Base-by-base conservation (phyloP, 331 rosid genomes). In the Acacia pycnantha region DNA sequence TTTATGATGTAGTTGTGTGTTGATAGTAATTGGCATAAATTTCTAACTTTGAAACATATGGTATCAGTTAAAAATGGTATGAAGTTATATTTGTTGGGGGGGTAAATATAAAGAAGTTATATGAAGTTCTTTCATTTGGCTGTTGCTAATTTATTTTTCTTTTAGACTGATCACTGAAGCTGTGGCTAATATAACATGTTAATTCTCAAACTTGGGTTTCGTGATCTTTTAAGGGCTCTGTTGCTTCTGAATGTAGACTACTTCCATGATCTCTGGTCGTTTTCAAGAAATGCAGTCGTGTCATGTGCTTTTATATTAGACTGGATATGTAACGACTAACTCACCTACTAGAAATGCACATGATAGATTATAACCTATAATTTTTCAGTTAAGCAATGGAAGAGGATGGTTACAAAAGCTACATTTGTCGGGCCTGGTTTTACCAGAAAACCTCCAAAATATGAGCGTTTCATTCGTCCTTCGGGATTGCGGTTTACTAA, bases 351-450 rank as follows among this genome's bases (percentile, higher is more conserved):
- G 82, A 54, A 69, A 54, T 27, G 33, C 19, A n/a, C 21, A 54
- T 82, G 48, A 73, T 37, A 22, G 19, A 29, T 58, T 67, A 5
- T 51, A 24, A 70, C 83, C 75, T 5, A 43, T 43, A 46, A 15
- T 81, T 85, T 81, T 86, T 26, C 85, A 95, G 98, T 94, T 58
- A 95, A 95, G 85, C 98, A 95, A 77, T 95, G 98, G 97, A 95
- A 95, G 91, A 90, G 98, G 84, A 95, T 95, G 98, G 86, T 93
- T 76, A 93, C 98, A 11, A 95, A 95, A 85, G 98, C 98, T 69
- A 95, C 97, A 74, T 93, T 95, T 84, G 98, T 95, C 13, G 98
- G 98, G 70, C 88, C 97, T 73, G 87, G 93, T 74, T 95, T 95
- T 82, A 93, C 98, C 1, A 87, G 98, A 90, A 95, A 95, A 79